Percentiles rank a stretch among this genome's conserved stretches.
These are phyloP conservation scores for Coffea canephora DNA, from an alignment of 257 asterid species.

Conservation along the genomic window DNA sequence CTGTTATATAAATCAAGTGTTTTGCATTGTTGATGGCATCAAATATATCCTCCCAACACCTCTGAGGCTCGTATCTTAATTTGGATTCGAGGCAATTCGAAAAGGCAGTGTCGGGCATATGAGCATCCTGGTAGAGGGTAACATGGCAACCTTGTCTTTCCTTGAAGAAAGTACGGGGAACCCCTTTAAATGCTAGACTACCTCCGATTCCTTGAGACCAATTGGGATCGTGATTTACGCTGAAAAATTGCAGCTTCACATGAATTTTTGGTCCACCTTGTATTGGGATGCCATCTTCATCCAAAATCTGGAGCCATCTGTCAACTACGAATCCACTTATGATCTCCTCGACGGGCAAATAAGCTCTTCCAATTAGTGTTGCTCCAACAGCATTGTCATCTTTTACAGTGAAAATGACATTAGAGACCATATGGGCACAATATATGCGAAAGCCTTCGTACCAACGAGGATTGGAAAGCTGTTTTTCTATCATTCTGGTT, in stretches of 20 bases:
- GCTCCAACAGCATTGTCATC: constrained; percentile 66
- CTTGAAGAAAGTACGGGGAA: constrained; percentile 58
- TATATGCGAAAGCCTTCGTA: constrained; percentile 54
- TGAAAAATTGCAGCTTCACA: constrained; percentile 48
- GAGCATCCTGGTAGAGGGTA: constrained; percentile 71
- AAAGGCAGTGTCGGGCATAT: constrained; percentile 47
- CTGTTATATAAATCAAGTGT: constrained; percentile 72
- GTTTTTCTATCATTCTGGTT: constrained; percentile 44
- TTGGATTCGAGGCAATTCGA: constrained; percentile 22
- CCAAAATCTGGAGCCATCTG: constrained; percentile 56
- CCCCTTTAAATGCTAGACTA: constrained; percentile 45
- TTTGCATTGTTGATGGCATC: constrained; percentile 57
- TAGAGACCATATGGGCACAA: constrained; percentile 65
- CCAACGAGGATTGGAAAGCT: constrained; percentile 72
- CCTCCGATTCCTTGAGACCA: constrained; percentile 71
- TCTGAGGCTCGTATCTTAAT: constrained; percentile 31
- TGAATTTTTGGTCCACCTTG: constrained; percentile 61
- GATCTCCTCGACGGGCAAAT: constrained; percentile 57
- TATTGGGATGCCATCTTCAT: constrained; percentile 50
- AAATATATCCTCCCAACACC: constrained; percentile 87
- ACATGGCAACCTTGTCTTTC: constrained; percentile 68
- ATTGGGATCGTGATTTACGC: constrained; percentile 43
- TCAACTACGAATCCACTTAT: constrained; percentile 44
- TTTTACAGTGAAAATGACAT: constrained; percentile 67
- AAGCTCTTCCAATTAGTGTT: constrained; percentile 73